A percentile compares a stretch with the other conserved stretches of the same genome.
phyloP scores from a whole-genome alignment of 2,329 filamentous ascomycete genomes.

The Fusarium palustre region DNA sequence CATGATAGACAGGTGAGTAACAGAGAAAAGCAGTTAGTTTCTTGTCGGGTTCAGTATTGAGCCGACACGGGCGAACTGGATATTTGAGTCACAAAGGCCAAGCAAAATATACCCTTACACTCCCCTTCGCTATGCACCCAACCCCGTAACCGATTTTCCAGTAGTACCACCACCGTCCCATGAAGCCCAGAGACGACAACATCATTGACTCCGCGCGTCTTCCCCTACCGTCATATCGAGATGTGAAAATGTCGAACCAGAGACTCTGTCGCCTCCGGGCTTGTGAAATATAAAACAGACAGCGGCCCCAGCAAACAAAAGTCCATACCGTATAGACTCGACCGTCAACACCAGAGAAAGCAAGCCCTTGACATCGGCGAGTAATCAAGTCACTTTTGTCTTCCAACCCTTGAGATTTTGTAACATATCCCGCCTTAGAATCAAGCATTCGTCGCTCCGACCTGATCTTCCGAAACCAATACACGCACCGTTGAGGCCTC shows the following conservation, averaged over 20 bases:
- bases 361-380: constrained; percentile 43
- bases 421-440: constrained; percentile 52
- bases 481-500: constrained; percentile 53
- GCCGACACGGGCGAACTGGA: constrained; percentile 48
- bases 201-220: constrained; percentile 2
- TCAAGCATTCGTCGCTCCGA: constrained; percentile 56
- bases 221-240: constrained; percentile 11
- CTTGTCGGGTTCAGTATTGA: constrained; percentile 34
- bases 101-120: constrained; percentile 54
- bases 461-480: constrained; percentile 54
- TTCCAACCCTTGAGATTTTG: constrained; percentile 53
- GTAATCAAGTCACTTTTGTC: constrained; percentile 56
- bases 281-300: constrained; percentile 52
- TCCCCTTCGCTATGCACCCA: constrained; percentile 60
- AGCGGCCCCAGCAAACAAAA: constrained; percentile 48
- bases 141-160: constrained; percentile 56
- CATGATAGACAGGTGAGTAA: constrained; percentile 33
- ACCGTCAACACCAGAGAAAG: constrained; percentile 50
- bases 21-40: constrained; percentile 45
- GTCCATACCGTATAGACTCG: constrained; percentile 49
- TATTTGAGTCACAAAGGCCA: constrained; percentile 53
- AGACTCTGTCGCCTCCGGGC: constrained; percentile 32
- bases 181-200: constrained; percentile 22
- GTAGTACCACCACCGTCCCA: constrained; percentile 53
- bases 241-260: constrained; percentile 9